These are phyloP conservation scores for Microthyrium microscopicum DNA, from an alignment of 2,329 filamentous ascomycete genomes.

Conservation along the genomic window DNA sequence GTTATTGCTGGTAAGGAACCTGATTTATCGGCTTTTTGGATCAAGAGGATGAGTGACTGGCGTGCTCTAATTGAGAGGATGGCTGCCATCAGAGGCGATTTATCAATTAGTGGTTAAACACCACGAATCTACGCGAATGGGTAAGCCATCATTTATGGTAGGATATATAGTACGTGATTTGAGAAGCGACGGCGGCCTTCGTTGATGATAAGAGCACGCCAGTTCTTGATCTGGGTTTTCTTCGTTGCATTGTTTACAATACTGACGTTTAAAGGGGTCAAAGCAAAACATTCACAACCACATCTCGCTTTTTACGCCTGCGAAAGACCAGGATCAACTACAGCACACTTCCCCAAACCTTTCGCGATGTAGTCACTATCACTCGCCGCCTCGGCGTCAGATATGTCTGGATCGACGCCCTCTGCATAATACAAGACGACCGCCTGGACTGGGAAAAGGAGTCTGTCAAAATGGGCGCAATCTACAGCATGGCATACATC, in stretches of 20 bases:
- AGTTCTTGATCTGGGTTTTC: neutral
- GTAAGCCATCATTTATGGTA: too few species aligned
- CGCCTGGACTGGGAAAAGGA: conserved; percentile 9
- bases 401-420: conserved; percentile 11
- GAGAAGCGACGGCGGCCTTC: too few species aligned
- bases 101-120: too few species aligned
- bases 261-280: too few species aligned
- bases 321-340: conserved; percentile 4
- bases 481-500: conserved; percentile 10
- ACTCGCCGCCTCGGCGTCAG: conserved; percentile 3
- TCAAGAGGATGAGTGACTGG: too few species aligned
- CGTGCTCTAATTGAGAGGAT: too few species aligned
- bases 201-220: neutral
- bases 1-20: conserved; percentile 9
- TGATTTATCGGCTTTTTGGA: too few species aligned
- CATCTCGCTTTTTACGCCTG: conserved; percentile 6
- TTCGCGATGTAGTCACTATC: conserved; percentile 7
- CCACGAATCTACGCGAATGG: too few species aligned
- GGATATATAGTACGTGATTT: neutral
- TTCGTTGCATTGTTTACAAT: too few species aligned
- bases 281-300: conserved; percentile 6
- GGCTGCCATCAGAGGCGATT: too few species aligned
- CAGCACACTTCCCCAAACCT: conserved; percentile 6
- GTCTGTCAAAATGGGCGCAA: conserved; percentile 9
- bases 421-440: conserved; percentile 12